Base-by-base conservation (phyloP, 2,329 filamentous ascomycete genomes). In the Didymella arachidicola region DNA sequence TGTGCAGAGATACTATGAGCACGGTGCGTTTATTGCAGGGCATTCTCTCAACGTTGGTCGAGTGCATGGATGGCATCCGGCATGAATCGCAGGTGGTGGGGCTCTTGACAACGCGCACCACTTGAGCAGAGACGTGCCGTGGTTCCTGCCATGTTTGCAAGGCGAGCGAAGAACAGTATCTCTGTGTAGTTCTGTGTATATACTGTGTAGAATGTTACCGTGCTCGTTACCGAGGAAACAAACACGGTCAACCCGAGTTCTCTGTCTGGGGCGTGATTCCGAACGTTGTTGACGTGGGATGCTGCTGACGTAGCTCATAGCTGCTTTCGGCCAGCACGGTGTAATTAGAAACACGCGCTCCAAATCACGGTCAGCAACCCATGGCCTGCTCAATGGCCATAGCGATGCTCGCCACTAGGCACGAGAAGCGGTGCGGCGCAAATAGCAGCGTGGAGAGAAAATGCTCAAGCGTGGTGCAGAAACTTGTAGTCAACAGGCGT, bases 361-460 rank as follows among this genome's bases (percentile, higher is more conserved):
- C 42, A 29, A 34, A 46, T 19, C 39, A 19, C 14, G 38, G 39
- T 41, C 34, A 49, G 56, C 50, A 51, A 43, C 26, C 50, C 45
- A 54, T 54, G 50, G 50, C 50, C 42, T 39, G 41, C 12, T 45
- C 41, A 38, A 54, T 27, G 56, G 50, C 39, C 56, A 54, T 22
- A 47, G 56, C 56, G 50, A 59, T 41, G 56, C 43, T 59, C 22
- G 60, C 55, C 53, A 59, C 56, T 41, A 18, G 48, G 59, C 57
- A 62, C 59, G 56, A 66, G 52, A 57, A 61, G 61, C 53, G 62
- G 57, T 58, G 49, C 36, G 56, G 43, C 52, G 50, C 56, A 47
- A 53, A 64, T 56, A 66, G 63, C 60, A 64, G 63, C 58, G 63
- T 56, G 53, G 52, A 50, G 49, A 61, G 58, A 62, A 53, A 62